Evolutionary conservation across 371 early-diverging fungal genomes (phyloP).

Genomic region (Nematocida minor): DNA sequence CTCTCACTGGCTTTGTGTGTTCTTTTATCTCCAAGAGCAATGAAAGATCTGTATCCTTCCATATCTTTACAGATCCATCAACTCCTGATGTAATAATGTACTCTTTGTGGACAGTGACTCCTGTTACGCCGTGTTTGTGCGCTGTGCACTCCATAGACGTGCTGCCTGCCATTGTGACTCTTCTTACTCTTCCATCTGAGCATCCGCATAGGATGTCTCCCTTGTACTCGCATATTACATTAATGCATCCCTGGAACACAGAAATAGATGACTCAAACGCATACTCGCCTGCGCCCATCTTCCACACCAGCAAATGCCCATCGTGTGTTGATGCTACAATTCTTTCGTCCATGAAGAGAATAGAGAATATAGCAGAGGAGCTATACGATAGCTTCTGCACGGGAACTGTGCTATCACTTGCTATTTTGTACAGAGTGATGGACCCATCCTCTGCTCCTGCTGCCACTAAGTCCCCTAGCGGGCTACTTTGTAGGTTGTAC

Average conservation of each 20-base stretch:
- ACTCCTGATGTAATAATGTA: constrained; percentile 60
- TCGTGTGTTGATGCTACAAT: constrained; percentile 53
- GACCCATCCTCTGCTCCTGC: constrained; percentile 20
- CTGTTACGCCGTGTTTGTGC: constrained; percentile 58
- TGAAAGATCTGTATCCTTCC: constrained; percentile 4
- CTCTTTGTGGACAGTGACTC: constrained; percentile 42
- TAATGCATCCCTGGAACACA: constrained; percentile 60
- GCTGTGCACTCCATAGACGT: not conserved
- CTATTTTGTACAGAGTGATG: constrained; percentile 21
- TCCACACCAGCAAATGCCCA: constrained; percentile 60
- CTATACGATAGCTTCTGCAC: not conserved
- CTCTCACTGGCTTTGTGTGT: constrained; percentile 54
- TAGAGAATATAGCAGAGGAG: constrained; percentile 26
- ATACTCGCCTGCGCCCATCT: constrained; percentile 27
- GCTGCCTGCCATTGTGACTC: constrained; percentile 17
- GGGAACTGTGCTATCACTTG: not conserved
- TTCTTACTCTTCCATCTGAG: constrained; percentile 62
- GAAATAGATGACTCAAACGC: constrained; percentile 40
- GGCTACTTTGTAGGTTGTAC: not conserved
- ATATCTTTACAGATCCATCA: constrained; percentile 55
- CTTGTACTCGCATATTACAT: constrained; percentile 29
- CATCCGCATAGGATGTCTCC: constrained; percentile 61
- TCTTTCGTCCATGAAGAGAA: constrained; percentile 50
- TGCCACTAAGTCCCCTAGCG: not conserved
- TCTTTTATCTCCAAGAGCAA: constrained; percentile 51